These are phyloP conservation scores for Nidula niveotomentosa DNA, from an alignment of 1,284 basidiomycete genomes.

Conservation along the genomic window DNA sequence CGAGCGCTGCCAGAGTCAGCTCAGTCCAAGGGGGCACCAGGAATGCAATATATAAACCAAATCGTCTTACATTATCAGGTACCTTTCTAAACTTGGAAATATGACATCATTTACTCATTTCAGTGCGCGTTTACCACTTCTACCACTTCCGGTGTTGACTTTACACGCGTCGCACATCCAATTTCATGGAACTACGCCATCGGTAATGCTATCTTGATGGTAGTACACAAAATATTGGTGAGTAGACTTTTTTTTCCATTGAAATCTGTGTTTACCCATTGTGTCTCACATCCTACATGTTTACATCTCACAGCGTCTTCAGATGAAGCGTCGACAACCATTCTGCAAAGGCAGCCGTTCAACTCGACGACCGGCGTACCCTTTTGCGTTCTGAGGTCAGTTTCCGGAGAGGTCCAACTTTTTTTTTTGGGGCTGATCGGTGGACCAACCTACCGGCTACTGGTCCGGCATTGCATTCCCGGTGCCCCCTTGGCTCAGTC, in stretches of 20 bases:
- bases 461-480: too few relatives aligned
- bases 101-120: neutral
- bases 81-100: neutral
- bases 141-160: neutral
- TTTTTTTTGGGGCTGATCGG: too few relatives aligned
- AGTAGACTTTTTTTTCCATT: neutral
- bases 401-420: too few relatives aligned
- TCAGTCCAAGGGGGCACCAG: neutral
- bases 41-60: neutral
- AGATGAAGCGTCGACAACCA: neutral
- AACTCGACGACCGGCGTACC: too few relatives aligned
- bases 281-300: neutral
- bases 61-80: neutral
- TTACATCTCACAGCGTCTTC: neutral
- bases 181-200: neutral
- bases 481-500: too few relatives aligned
- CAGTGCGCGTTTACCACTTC: neutral
- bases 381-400: too few relatives aligned
- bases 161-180: neutral
- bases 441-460: too few relatives aligned
- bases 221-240: neutral
- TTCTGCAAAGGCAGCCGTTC: conserved; percentile 11
- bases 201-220: neutral
- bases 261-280: neutral
- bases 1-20: too few relatives aligned